These are phyloP conservation scores for Pestalotiopsis sp. DNA, from an alignment of 2,329 filamentous ascomycete species.

Conservation along the genomic window DNA sequence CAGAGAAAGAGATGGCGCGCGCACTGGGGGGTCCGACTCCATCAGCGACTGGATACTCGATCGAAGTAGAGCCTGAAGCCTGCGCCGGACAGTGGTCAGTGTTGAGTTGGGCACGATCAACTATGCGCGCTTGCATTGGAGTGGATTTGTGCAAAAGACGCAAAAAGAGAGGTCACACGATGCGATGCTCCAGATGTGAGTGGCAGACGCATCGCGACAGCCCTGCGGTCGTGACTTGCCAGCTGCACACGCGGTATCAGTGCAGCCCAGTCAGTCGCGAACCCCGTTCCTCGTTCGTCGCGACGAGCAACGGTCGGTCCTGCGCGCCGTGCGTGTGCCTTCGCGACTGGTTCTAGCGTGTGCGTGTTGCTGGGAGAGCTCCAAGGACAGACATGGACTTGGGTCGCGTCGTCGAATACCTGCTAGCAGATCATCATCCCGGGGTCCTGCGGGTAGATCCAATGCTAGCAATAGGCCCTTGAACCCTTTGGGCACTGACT, in stretches of 20 bases:
- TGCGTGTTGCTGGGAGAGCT: not conserved
- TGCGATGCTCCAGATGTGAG: conserved; percentile 7
- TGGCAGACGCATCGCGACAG: not conserved
- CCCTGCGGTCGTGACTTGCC: conserved; percentile 10
- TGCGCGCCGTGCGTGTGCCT: conserved; percentile 7
- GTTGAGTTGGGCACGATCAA: not conserved
- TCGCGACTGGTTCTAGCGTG: conserved; percentile 11
- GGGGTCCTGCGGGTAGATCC: conserved; percentile 5
- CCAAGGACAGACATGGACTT: not conserved
- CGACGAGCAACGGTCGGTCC: not conserved
- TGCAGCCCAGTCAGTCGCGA: conserved; percentile 3
- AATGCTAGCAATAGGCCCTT: not conserved
- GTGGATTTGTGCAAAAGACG: not conserved
- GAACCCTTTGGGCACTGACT: not conserved
- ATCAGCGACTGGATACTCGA: not conserved
- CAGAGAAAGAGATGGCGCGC: not conserved
- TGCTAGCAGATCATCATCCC: not conserved
- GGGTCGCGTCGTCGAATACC: not conserved
- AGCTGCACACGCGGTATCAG: conserved; percentile 12
- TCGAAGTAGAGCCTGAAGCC: not conserved
- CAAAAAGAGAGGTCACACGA: conserved; percentile 9
- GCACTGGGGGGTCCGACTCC: not conserved
- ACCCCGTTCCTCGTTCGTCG: conserved; percentile 6
- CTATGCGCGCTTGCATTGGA: not conserved
- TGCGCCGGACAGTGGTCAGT: not conserved